A percentile compares a stretch with the other conserved stretches of the same genome.
phyloP scores from a whole-genome alignment of 495 filamentous ascomycete genomes.

The Xylaria scruposa region DNA sequence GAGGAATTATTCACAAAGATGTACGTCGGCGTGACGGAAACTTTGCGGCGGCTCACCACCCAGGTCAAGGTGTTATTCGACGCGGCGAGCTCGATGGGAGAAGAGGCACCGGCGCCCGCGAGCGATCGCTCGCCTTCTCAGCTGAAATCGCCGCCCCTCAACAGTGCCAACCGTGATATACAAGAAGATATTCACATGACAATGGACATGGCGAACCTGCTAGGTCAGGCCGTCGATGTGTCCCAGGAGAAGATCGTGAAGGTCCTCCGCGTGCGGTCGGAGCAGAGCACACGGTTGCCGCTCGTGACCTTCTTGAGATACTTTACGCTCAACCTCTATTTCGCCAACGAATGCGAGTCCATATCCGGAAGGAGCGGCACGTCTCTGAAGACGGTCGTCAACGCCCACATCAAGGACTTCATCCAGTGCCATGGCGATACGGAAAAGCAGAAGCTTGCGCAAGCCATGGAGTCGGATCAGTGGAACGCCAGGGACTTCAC shows the following conservation, averaged over 20 bases:
- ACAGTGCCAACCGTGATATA: slow-evolving; percentile 50
- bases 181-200: slow-evolving; percentile 86
- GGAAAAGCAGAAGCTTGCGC: slow-evolving; percentile 79
- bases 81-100: slow-evolving; percentile 79
- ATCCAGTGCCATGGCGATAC: slow-evolving; percentile 75
- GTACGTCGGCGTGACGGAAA: slow-evolving; percentile 87
- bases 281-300: slow-evolving; percentile 76
- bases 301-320: slow-evolving; percentile 86
- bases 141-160: slow-evolving; percentile 40
- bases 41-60: slow-evolving; percentile 79
- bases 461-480: slow-evolving; percentile 85
- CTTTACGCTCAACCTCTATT: slow-evolving; percentile 90
- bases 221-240: slow-evolving; percentile 91
- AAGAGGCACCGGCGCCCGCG: slow-evolving; percentile 38
- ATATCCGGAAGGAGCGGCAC: slow-evolving; percentile 88
- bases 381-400: slow-evolving; percentile 84
- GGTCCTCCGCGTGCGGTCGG: slow-evolving; percentile 87
- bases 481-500: slow-evolving; percentile 91
- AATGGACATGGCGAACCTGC: slow-evolving; percentile 90
- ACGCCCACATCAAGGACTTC: slow-evolving; percentile 90
- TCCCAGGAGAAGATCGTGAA: slow-evolving; percentile 93
- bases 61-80: slow-evolving; percentile 97
- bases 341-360: slow-evolving; percentile 96
- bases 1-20: slow-evolving; percentile 83
- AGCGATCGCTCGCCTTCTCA: slow-evolving; percentile 54